Evolutionary conservation across 1,139 yeast species (phyloP).

Genomic region (Suhomyces taliae): DNA sequence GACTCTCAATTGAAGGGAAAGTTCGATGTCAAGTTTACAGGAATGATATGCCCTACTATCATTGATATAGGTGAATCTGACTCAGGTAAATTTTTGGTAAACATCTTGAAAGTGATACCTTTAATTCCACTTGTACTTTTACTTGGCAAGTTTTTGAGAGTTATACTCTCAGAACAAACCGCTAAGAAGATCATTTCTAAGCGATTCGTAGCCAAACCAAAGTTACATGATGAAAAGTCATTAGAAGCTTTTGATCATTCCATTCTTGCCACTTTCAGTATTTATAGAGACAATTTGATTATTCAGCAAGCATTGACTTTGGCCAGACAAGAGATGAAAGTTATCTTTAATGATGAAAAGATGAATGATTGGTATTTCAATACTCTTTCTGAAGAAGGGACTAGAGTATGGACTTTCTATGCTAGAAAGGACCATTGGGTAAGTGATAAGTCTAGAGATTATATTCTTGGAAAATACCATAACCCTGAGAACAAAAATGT

Average conservation of each 20-base stretch:
- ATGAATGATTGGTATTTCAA: slow-evolving; percentile 53
- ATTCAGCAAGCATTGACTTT: slow-evolving; percentile 54
- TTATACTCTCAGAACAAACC: slow-evolving; percentile 21
- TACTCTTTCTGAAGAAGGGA: slow-evolving; percentile 19
- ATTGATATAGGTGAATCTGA: slow-evolving; percentile 53
- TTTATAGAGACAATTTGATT: slow-evolving; percentile 41
- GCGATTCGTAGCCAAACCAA: slow-evolving; percentile 25
- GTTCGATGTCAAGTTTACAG: slow-evolving; percentile 42
- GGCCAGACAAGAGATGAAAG: slow-evolving; percentile 58
- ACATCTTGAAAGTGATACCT: slow-evolving; percentile 34
- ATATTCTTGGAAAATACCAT: slow-evolving; percentile 39
- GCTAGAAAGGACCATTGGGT: slow-evolving; percentile 67
- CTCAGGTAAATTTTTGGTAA: slow-evolving; percentile 45
- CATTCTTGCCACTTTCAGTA: slow-evolving; percentile 41
- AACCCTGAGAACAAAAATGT: slow-evolving; percentile 28
- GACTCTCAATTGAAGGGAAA: slow-evolving; percentile 21
- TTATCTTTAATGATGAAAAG: slow-evolving; percentile 42
- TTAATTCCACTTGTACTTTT: slow-evolving; percentile 26
- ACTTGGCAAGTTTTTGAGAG: slow-evolving; percentile 21
- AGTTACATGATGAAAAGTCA: slow-evolving; percentile 15
- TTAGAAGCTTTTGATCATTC: slow-evolving; percentile 37
- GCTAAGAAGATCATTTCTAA: slow-evolving; percentile 24
- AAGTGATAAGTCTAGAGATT: slow-evolving; percentile 44
- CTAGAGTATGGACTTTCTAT: slow-evolving; percentile 54
- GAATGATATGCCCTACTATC: slow-evolving; percentile 65